Percentiles rank a stretch among this genome's conserved stretches.
These are phyloP conservation scores for Babesia ovis DNA, from an alignment of 169 alveolate genomes.

Conservation along the genomic window DNA sequence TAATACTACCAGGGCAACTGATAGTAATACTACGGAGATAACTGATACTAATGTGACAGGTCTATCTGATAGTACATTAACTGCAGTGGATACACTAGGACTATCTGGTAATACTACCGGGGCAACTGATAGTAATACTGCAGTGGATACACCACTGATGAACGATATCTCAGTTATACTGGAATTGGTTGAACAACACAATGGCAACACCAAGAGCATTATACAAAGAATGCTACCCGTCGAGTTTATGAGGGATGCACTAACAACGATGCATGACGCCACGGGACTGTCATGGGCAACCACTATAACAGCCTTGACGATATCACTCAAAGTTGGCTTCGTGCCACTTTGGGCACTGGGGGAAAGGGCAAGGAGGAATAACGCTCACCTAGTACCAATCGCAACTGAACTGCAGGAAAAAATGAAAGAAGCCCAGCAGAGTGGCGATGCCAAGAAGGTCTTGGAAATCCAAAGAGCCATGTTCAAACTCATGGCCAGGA, in stretches of 20 bases:
- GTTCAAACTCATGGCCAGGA: constrained; percentile 62
- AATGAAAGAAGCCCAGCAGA: constrained; percentile 28
- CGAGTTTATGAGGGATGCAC: constrained; percentile 41
- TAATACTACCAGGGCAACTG: too few species aligned
- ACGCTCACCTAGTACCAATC: constrained; percentile 69
- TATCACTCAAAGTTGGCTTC: constrained; percentile 61
- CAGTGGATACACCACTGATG: too few species aligned
- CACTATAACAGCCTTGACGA: constrained; percentile 46
- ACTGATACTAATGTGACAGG: too few species aligned
- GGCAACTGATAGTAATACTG: too few species aligned
- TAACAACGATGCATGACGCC: constrained; percentile 38
- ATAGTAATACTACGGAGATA: too few species aligned
- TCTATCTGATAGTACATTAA: too few species aligned
- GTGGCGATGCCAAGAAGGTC: constrained; percentile 64
- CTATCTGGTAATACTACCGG: too few species aligned
- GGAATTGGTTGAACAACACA: constrained; percentile 20
- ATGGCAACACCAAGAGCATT: constrained; percentile 48
- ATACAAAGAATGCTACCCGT: constrained; percentile 56
- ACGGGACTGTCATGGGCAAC: constrained; percentile 51
- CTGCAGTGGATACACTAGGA: too few species aligned
- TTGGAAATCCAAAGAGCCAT: constrained; percentile 63
- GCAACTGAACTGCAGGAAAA: constrained; percentile 69
- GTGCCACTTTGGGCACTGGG: constrained; percentile 72
- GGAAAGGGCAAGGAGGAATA: constrained; percentile 73
- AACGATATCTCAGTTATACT: too few species aligned